Percentiles rank a stretch among this genome's conserved stretches.
phyloP scores from a whole-genome alignment of 768 basidiomycete species.

The Rhodotorula taiwanensis region DNA sequence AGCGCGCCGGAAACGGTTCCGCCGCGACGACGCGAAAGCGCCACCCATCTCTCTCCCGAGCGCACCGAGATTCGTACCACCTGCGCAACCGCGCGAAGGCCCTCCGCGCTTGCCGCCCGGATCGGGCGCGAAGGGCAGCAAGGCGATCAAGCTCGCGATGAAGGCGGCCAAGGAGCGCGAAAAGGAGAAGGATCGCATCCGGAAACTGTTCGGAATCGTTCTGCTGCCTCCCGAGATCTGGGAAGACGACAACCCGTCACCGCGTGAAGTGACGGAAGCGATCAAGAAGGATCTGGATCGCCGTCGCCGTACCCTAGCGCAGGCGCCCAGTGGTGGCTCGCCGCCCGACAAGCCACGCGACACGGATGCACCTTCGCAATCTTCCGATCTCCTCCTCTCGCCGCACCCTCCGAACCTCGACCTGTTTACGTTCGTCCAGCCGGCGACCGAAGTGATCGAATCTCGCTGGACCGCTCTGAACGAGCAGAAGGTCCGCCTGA shows the following conservation, averaged over 20 bases:
- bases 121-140: conserved; percentile 32
- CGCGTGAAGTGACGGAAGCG: conserved; percentile 8
- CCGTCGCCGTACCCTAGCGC: too few species aligned
- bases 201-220: conserved; percentile 17
- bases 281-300: conserved; percentile 13
- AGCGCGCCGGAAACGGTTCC: conserved; percentile 5
- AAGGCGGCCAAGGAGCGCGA: conserved; percentile 33
- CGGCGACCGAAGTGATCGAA: conserved; percentile 1
- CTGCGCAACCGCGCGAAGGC: conserved; percentile 22
- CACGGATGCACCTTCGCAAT: conserved; percentile 18
- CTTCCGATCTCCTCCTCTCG: conserved; percentile 8
- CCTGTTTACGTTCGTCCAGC: conserved; percentile 14
- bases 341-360: too few species aligned
- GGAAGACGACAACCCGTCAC: conserved; percentile 14
- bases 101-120: conserved; percentile 33
- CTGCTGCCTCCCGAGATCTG: conserved; percentile 17
- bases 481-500: conserved; percentile 32
- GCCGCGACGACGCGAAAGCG: conserved; percentile 4
- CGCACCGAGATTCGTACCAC: conserved; percentile 17
- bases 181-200: conserved; percentile 33
- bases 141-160: conserved; percentile 35
- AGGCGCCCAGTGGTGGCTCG: too few species aligned
- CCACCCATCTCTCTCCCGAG: conserved; percentile 21
- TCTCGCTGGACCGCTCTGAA: conserved; percentile 21
- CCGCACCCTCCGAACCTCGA: conserved; percentile 12